A percentile compares a stretch with the other conserved stretches of the same genome.
Conservation (phyloP, 2,329 filamentous ascomycete genomes). For the Triangularia verruculosa region DNA sequence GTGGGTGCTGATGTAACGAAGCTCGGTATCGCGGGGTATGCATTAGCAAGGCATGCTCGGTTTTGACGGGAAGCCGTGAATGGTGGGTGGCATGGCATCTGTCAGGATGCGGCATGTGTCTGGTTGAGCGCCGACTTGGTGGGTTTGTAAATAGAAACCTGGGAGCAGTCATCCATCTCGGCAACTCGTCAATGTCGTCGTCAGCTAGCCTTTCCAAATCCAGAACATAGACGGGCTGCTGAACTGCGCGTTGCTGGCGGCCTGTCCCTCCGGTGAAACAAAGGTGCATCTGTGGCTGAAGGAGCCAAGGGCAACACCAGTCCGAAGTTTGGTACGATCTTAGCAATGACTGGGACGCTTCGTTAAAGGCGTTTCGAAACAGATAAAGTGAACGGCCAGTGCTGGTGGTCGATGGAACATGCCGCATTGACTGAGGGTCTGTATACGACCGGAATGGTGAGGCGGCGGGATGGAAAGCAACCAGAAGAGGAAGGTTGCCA, state of each 20-base stretch:
- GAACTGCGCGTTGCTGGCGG: background rate
- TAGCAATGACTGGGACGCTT: constrained; percentile 2
- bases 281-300: background rate
- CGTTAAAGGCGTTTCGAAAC: constrained; percentile 10
- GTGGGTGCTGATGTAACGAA: constrained; percentile 9
- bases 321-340: background rate
- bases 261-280: background rate
- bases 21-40: constrained; percentile 25
- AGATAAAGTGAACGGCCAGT: background rate
- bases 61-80: background rate
- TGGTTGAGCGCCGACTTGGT: background rate
- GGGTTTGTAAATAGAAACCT: background rate
- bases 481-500: background rate
- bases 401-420: constrained; percentile 1
- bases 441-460: background rate
- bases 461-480: background rate
- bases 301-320: constrained; percentile 3
- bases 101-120: constrained; percentile 4
- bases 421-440: constrained; percentile 4
- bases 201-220: constrained; percentile 1
- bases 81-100: constrained; percentile 1
- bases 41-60: constrained; percentile 5
- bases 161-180: background rate
- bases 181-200: background rate
- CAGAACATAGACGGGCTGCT: background rate